These are phyloP conservation scores for Heritiera littoralis DNA, from an alignment of 345 rosid genomes.

Conservation along the genomic window DNA sequence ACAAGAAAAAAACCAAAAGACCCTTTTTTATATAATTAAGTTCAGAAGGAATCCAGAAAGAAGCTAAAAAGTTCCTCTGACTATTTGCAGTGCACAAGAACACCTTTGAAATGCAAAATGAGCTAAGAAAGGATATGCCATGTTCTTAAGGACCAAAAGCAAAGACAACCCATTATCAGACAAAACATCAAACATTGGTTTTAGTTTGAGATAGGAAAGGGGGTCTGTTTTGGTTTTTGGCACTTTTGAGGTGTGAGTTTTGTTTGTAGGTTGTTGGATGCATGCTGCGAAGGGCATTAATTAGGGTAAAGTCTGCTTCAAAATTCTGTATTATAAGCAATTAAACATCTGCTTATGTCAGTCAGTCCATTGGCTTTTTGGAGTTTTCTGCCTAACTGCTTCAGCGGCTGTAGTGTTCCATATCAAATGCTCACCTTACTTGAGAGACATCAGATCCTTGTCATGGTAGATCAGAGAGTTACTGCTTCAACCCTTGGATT, in stretches of 20 bases:
- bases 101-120: no score
- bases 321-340: constrained; percentile 15
- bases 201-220: neutral
- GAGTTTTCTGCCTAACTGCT: constrained; percentile 17
- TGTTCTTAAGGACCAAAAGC: constrained; percentile 19
- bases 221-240: constrained; percentile 11
- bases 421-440: neutral
- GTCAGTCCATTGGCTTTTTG: constrained; percentile 27
- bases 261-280: constrained; percentile 42
- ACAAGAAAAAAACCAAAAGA: no score
- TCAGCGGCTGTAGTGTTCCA: no score
- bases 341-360: constrained; percentile 18
- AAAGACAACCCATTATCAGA: constrained; percentile 34
- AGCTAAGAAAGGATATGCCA: neutral
- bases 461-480: no score
- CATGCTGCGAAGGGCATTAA: constrained; percentile 19
- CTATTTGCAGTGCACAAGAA: constrained; percentile 6
- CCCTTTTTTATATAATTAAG: neutral
- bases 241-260: constrained; percentile 36
- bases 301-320: neutral
- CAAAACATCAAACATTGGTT: constrained; percentile 26
- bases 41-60: constrained; percentile 33
- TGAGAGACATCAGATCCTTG: no score
- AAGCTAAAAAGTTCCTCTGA: constrained; percentile 23
- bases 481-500: no score